phyloP scores from a whole-genome alignment of 2,329 filamentous ascomycete genomes.

The Clarireedia homoeocarpa region DNA sequence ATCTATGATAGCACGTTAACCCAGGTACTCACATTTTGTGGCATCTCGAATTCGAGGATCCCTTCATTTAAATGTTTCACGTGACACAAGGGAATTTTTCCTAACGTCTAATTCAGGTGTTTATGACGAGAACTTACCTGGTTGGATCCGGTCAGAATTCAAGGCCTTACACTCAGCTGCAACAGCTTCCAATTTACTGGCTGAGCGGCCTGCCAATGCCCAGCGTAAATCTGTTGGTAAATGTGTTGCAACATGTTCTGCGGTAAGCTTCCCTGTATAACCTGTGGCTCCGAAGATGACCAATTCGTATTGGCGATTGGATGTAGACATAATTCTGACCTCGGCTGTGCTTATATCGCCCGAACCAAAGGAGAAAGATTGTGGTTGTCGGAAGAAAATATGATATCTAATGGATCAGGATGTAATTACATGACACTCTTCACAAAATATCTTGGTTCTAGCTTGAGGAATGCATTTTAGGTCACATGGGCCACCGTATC shows the following conservation, averaged over 20 bases:
- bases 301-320: constrained; percentile 47
- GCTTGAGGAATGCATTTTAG: too few relatives aligned
- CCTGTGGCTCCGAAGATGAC: constrained; percentile 64
- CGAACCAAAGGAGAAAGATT: neutral
- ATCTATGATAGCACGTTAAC: constrained; percentile 27
- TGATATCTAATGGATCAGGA: too few relatives aligned
- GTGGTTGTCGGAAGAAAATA: neutral
- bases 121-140: constrained; percentile 43
- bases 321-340: constrained; percentile 2
- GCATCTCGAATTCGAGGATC: neutral
- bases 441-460: too few relatives aligned
- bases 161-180: constrained; percentile 57
- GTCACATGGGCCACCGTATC: too few relatives aligned
- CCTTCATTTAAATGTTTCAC: neutral
- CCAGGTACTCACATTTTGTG: neutral
- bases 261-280: constrained; percentile 73
- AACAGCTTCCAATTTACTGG: constrained; percentile 62
- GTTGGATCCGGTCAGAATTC: constrained; percentile 61
- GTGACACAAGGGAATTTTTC: neutral
- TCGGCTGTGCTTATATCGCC: neutral
- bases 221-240: constrained; percentile 74
- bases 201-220: constrained; percentile 81
- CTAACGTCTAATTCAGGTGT: neutral
- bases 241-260: constrained; percentile 64
- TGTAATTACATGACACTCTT: too few relatives aligned